Percentiles rank a stretch among this genome's conserved stretches.
phyloP scores from a whole-genome alignment of 2,329 filamentous ascomycete genomes.

The Colletotrichum neosansevieriae region DNA sequence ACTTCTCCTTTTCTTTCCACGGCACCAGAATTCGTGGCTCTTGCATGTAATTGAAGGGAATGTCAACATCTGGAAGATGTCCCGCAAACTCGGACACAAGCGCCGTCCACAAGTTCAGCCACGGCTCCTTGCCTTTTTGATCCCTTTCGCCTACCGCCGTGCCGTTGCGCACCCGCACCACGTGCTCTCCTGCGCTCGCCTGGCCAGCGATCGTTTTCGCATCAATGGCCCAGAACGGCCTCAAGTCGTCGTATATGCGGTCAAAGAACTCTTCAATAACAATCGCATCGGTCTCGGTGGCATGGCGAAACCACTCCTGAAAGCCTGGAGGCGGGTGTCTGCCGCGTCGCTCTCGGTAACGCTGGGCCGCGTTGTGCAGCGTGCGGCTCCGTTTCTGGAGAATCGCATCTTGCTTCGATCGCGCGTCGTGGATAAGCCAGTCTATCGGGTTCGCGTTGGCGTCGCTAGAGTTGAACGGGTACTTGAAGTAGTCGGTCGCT shows the following conservation, averaged over 20 bases:
- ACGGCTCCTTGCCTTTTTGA: constrained; percentile 54
- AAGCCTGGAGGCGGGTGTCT: constrained; percentile 75
- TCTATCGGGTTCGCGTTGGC: constrained; percentile 62
- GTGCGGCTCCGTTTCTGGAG: constrained; percentile 60
- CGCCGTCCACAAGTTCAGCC: constrained; percentile 61
- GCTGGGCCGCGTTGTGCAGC: constrained; percentile 64
- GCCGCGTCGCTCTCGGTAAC: constrained; percentile 67
- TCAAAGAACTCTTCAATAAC: constrained; percentile 74
- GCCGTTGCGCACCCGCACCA: constrained; percentile 62
- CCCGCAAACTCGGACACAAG: constrained; percentile 65
- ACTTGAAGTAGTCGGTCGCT: constrained; percentile 40
- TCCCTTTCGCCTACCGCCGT: constrained; percentile 55
- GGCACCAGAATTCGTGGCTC: constrained; percentile 72
- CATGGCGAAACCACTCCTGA: constrained; percentile 69
- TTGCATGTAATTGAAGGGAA: constrained; percentile 74
- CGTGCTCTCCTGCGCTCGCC: constrained; percentile 58
- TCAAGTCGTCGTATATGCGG: constrained; percentile 72
- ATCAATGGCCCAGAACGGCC: constrained; percentile 70
- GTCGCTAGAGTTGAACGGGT: constrained; percentile 40
- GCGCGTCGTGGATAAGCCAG: constrained; percentile 60
- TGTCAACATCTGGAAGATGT: constrained; percentile 73
- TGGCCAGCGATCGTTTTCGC: constrained; percentile 52
- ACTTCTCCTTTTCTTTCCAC: constrained; percentile 65
- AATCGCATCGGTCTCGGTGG: constrained; percentile 63
- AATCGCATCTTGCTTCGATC: constrained; percentile 55